These are phyloP conservation scores for Kwoniella botswanensis DNA, from an alignment of 768 basidiomycete species.

Conservation along the genomic window DNA sequence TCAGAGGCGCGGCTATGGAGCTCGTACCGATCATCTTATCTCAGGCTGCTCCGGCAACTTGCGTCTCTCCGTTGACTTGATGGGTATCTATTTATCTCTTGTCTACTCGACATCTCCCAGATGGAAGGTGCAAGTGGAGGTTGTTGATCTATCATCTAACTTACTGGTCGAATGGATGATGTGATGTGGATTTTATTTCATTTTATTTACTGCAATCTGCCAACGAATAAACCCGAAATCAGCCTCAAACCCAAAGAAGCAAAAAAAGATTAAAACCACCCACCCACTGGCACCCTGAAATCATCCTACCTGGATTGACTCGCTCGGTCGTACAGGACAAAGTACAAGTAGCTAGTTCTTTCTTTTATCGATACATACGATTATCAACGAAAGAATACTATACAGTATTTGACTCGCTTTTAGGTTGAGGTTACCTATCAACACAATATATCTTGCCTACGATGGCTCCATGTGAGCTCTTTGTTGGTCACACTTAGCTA, in stretches of 20 bases:
- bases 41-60: no score
- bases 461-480: conserved; percentile 27
- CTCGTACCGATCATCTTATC: not conserved
- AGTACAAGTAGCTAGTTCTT: not conserved
- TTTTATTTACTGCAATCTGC: not conserved
- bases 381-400: not conserved
- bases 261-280: not conserved
- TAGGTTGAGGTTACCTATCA: conserved; percentile 15
- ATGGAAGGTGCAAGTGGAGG: conserved; percentile 17
- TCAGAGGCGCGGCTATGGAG: not conserved
- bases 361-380: not conserved
- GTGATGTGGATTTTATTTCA: conserved; percentile 7
- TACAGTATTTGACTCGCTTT: not conserved
- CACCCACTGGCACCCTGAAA: not conserved
- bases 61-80: no score
- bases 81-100: not conserved
- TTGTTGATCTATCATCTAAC: not conserved
- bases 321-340: not conserved
- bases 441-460: conserved; percentile 11
- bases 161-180: not conserved
- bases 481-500: not conserved
- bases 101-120: not conserved
- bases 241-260: not conserved
- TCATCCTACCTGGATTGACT: not conserved
- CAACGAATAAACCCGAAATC: not conserved